Evolutionary conservation across 2,329 filamentous ascomycete genomes (phyloP), one percentile per base, ranked within the genome.

Genomic region (Coniochaeta pulveracea): DNA sequence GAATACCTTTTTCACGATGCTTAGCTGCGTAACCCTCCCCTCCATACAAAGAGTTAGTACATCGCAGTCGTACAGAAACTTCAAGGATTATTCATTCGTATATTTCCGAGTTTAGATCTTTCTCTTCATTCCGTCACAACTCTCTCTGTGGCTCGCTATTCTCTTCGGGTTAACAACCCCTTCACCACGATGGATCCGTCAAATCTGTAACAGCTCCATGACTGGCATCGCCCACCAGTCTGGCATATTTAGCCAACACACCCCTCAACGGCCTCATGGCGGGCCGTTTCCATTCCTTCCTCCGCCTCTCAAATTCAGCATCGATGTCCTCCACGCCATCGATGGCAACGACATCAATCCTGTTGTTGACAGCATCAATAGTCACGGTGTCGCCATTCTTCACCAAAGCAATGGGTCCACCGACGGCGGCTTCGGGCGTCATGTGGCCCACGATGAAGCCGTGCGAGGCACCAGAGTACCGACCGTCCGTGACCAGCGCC

Each of bases 371-470:
- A 0, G 88, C 86, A 51, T 91, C 83, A 48, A 96, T 95, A 4
- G 82, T 86, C 33, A 96, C 76, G 17, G 72, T 57, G 55, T 96
- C 89, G 2, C 85, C 89, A 47, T 93, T 72, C 45, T 63, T 53
- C 3, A 95, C 84, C 5, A 93, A 61, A 0, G 82, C 88, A 49
- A 96, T 86, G 1, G 89, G 88, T 0, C 89, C 89, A 11, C 89
- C 89, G 2, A 80, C 79, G 2, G 83, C 85, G 1, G 89, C 89
- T 57, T 96, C 89, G 3, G 89, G 89, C 3, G 83, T 82, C 10
- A 95, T 85, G 49, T 95, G 88, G 1, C 89, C 89, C 11, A 96
- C 85, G 48, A 94, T 91, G 56, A 94, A 94, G 0, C 86, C 86
- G 54, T 95, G 88, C 34, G 73, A 82, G 3, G 86, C 89, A 19